These are phyloP conservation scores for Dothistroma septosporum DNA, from an alignment of 2,329 filamentous ascomycete species.

Conservation along the genomic window DNA sequence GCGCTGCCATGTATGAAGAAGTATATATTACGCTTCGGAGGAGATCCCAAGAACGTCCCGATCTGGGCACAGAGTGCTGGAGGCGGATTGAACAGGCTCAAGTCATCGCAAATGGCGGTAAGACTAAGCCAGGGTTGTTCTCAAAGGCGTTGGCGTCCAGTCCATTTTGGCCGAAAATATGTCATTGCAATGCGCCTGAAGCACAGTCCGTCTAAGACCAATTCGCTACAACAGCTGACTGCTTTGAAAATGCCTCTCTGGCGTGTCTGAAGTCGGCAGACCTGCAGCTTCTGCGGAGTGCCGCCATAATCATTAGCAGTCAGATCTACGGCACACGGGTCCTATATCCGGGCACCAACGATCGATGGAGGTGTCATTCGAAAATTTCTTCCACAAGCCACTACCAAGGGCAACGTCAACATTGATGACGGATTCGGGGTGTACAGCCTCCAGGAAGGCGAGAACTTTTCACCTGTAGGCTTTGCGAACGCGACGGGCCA, in stretches of 20 bases:
- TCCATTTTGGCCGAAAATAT: slow-evolving; percentile 59
- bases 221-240: slow-evolving; percentile 48
- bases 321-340: slow-evolving; percentile 54
- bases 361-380: slow-evolving; percentile 54
- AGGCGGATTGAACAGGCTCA: slow-evolving; percentile 49
- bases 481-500: slow-evolving; percentile 36
- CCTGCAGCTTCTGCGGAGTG: slow-evolving; percentile 54
- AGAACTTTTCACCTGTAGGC: slow-evolving; percentile 56
- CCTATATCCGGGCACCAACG: slow-evolving; percentile 59
- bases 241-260: slow-evolving; percentile 46
- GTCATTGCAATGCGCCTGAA: slow-evolving; percentile 48
- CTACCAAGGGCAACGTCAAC: slow-evolving; percentile 40
- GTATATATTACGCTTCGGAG: slow-evolving; percentile 43
- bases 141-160: slow-evolving; percentile 49
- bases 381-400: slow-evolving; percentile 45
- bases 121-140: slow-evolving; percentile 45
- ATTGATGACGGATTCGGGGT: slow-evolving; percentile 49
- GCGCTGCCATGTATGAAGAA: slow-evolving; percentile 51
- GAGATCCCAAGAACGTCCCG: slow-evolving; percentile 24
- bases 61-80: slow-evolving; percentile 25
- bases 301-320: slow-evolving; percentile 48
- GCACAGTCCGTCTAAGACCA: slow-evolving; percentile 50
- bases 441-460: slow-evolving; percentile 61
- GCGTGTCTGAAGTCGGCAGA: slow-evolving; percentile 53
- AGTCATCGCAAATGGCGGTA: slow-evolving; percentile 50